Conservation (phyloP, 257 asterid genomes). For the Galeopsis tetrahit region DNA sequence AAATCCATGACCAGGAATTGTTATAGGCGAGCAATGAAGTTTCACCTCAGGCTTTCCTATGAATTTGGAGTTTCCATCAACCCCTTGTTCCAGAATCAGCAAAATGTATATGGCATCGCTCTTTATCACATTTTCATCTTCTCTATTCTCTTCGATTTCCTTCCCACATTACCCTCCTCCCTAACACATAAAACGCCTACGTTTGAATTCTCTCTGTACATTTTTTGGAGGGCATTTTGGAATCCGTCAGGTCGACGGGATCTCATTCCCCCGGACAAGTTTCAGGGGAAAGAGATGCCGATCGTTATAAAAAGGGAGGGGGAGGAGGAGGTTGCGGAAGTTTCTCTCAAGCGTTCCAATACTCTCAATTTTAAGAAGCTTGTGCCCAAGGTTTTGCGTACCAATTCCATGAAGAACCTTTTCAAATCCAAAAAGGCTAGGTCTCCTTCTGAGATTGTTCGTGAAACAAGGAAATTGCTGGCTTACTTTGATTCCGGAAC, state of each 20-base stretch:
- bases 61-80: slow-evolving; percentile 26
- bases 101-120: slow-evolving; percentile 29
- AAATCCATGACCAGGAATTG: background rate
- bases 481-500: slow-evolving; percentile 41
- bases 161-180: slow-evolving; percentile 28
- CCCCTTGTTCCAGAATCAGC: background rate
- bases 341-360: slow-evolving; percentile 16
- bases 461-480: slow-evolving; percentile 48
- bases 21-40: slow-evolving; percentile 3
- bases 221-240: background rate
- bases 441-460: slow-evolving; percentile 60
- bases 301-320: slow-evolving; percentile 41
- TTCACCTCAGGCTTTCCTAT: slow-evolving; percentile 28
- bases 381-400: slow-evolving; percentile 55
- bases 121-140: slow-evolving; percentile 34
- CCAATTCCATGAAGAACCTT: slow-evolving; percentile 50
- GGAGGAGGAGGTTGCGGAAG: background rate
- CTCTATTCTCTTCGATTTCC: slow-evolving; percentile 11
- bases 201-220: background rate
- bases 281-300: slow-evolving; percentile 52
- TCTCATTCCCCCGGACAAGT: slow-evolving; percentile 44
- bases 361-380: slow-evolving; percentile 52
- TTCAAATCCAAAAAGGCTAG: slow-evolving; percentile 64
- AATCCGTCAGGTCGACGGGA: slow-evolving; percentile 39
- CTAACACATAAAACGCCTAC: background rate